Evolutionary conservation across 352 stramenopile species (phyloP), one percentile per base, ranked within the genome.

Genomic region (Phytophthora melonis): DNA sequence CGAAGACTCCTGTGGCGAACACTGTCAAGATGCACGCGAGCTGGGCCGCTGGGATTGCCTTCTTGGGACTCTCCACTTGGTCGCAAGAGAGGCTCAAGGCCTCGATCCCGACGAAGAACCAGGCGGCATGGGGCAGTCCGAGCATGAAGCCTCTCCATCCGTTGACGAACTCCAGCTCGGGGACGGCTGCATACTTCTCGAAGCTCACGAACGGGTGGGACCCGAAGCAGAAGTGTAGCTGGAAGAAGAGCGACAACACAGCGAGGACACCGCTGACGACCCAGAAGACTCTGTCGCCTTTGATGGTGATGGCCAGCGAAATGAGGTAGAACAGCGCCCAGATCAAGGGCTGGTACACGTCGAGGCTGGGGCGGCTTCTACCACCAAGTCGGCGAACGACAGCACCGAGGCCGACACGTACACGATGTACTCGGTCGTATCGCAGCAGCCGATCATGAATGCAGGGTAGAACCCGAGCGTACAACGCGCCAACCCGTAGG

Each of bases 81-180:
- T 80, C 72, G 58, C 64, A 74, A 9, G 75, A 52, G 3, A 80
- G 36, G 5, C 52, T 66, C 13, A 82, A 43, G 1, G 71, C 53
- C 47, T 89, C 80, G n/a, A 84, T 72, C 0, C 77, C 77, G 14
- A 86, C 76, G 50, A 83, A 87, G n/a, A 81, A 79, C 77, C 80
- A 81, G 1, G 68, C 66, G 8, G 65, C 73, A 21, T 77, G 47
- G 19, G 78, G 74, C 5, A 83, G 54, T 4, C 30, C 39, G n/a
- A 70, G 58, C 58, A 77, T 70, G 58, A 83, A 81, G 7, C 58
- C 75, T n/a, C 36, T 6, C 58, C 62, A 21, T 32, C 27, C 27
- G 27, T 32, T 3, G 27, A 67, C 47, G 19, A 67, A 72, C 3
- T 56, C 36, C 1, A 59, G 8, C 1, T 66, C 19, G 3, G 63